Evolutionary conservation across 345 rosid species (phyloP).

Genomic region (Moringa oleifera): DNA sequence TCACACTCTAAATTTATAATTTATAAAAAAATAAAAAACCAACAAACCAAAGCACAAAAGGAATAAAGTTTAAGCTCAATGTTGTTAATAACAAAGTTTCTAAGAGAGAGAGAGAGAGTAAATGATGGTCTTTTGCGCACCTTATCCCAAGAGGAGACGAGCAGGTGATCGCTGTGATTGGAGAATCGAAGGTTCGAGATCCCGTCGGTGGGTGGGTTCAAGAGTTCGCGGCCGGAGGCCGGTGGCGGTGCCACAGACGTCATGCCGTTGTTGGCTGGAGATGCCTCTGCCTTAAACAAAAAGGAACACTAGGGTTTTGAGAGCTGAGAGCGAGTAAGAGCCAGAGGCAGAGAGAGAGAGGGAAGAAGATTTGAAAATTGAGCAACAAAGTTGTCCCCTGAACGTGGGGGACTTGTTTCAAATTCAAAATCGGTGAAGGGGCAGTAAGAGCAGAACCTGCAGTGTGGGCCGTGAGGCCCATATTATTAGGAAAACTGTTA

Average conservation of each 20-base stretch:
- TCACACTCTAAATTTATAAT: slow-evolving; percentile 49
- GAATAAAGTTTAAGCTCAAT: background rate
- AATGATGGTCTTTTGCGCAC: slow-evolving; percentile 35
- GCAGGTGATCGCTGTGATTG: slow-evolving; percentile 87
- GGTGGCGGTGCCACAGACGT: slow-evolving; percentile 48
- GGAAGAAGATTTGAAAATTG: slow-evolving; percentile 17
- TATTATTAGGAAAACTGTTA: too few species aligned
- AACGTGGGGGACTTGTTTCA: background rate
- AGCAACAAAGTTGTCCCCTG: too few species aligned
- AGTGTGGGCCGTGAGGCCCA: too few species aligned
- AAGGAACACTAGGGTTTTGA: slow-evolving; percentile 11
- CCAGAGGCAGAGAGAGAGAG: slow-evolving; percentile 4
- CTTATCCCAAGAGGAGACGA: slow-evolving; percentile 99
- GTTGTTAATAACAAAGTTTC: too few species aligned
- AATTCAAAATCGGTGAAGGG: too few species aligned
- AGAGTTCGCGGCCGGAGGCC: slow-evolving; percentile 70
- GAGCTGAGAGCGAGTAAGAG: too few species aligned
- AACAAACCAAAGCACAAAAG: background rate
- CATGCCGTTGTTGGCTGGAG: slow-evolving; percentile 24
- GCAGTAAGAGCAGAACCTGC: too few species aligned
- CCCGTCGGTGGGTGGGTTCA: slow-evolving; percentile 85
- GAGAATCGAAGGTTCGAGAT: slow-evolving; percentile 94
- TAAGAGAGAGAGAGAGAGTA: background rate
- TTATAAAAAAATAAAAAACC: background rate
- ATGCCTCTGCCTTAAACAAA: background rate